Evolutionary conservation across 139 green algal species (phyloP).

Genomic region (Haematococcus lacustris): DNA sequence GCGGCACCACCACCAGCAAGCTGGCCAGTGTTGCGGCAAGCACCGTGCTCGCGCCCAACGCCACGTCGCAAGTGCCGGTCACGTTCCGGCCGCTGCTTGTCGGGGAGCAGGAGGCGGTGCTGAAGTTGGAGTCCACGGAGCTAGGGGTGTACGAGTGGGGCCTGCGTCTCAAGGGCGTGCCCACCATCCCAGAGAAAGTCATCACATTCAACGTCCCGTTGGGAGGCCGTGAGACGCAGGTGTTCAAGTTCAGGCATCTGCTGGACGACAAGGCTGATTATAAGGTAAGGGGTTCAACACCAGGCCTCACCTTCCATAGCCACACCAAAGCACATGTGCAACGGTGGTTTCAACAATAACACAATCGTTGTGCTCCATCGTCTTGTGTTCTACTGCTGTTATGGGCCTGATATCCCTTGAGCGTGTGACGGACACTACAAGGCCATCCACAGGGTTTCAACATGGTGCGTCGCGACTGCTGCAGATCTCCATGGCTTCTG

Average conservation of each 20-base stretch:
- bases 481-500: background rate
- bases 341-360: background rate
- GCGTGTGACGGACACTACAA: background rate
- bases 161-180: conserved; percentile 49
- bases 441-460: background rate
- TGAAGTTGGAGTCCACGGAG: conserved; percentile 55
- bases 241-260: conserved; percentile 61
- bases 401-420: too few relatives aligned
- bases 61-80: conserved; percentile 34
- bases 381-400: background rate
- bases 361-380: background rate
- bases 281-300: conserved; percentile 22
- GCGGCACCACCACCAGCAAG: conserved; percentile 29
- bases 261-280: conserved; percentile 64
- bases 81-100: conserved; percentile 64
- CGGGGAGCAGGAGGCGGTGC: conserved; percentile 22
- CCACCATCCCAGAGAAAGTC: conserved; percentile 46
- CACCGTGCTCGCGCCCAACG: conserved; percentile 28
- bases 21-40: conserved; percentile 29
- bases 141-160: conserved; percentile 61
- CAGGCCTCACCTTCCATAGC: background rate
- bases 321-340: background rate
- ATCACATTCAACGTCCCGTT: conserved; percentile 64
- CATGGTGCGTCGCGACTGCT: background rate
- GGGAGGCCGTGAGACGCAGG: conserved; percentile 49